phyloP scores from a whole-genome alignment of 2,329 filamentous ascomycete species.

The Clonostachys chloroleuca region DNA sequence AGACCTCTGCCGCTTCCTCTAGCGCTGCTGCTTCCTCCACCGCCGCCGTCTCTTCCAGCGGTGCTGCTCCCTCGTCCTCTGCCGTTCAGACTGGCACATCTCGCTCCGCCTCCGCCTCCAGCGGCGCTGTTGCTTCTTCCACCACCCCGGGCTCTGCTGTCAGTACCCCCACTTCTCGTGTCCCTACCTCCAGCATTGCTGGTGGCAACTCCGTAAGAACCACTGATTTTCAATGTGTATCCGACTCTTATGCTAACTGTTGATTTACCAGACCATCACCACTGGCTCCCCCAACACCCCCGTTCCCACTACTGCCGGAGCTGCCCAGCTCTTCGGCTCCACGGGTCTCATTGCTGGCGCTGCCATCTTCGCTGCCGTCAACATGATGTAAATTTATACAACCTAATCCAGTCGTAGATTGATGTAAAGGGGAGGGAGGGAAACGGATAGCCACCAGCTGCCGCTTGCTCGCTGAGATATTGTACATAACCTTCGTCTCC shows the following conservation, averaged over 20 bases:
- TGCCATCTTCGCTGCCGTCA: conserved; percentile 3
- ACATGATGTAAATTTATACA: conserved; percentile 7
- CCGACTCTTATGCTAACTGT: not conserved
- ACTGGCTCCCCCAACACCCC: not conserved
- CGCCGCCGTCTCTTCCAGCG: not conserved
- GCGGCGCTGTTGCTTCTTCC: not conserved
- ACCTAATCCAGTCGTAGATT: too few species aligned
- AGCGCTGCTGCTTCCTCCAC: conserved; percentile 2
- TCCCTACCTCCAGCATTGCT: conserved; percentile 1
- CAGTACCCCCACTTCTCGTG: not conserved
- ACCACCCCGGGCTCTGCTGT: conserved; percentile 1
- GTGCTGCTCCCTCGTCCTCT: not conserved
- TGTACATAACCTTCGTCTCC: too few species aligned
- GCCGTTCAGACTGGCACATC: conserved; percentile 1
- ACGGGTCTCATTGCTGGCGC: conserved; percentile 5
- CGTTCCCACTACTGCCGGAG: conserved; percentile 2
- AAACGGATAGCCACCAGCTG: too few species aligned
- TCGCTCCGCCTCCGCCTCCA: conserved; percentile 1
- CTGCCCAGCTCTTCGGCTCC: conserved; percentile 2
- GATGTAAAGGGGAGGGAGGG: too few species aligned
- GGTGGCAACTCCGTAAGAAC: conserved; percentile 4
- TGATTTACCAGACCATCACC: not conserved
- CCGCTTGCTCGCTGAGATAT: too few species aligned
- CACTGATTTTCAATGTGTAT: too few species aligned
- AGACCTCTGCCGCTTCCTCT: conserved; percentile 1